Evolutionary conservation across 768 basidiomycete species (phyloP), one percentile per base, ranked within the genome.

Genomic region (Cyclocybe aegerita): DNA sequence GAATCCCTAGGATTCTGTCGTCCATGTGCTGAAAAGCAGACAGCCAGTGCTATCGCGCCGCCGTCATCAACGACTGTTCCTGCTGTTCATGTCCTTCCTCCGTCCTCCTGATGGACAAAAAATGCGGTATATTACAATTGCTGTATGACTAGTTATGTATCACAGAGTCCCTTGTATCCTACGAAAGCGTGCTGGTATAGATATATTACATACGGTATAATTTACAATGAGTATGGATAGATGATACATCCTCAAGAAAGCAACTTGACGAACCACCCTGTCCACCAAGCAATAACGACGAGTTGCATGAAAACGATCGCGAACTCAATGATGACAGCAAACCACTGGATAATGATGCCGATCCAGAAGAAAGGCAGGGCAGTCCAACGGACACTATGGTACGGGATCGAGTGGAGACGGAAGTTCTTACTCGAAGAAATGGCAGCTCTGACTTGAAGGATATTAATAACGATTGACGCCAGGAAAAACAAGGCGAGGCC

Each of bases 271-370:
- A 72, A 73, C 88, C 89, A 91, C 17, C 86, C 87, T 48, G 79
- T 60, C 89, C 89, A 91, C 88, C 89, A 91, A 7, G 74, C 59
- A 37, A 83, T 68, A 15, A 86, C 78, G 4, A 76, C 81, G 36
- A 82, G 38, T 62, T 89, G 77, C 50, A 82, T 70, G 11, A 82
- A 52, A 9, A 90, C 75, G 50, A 89, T 67, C 32, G 68, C 74
- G 52, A 73, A 63, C 61, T 90, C 87, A 23, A 81, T 63, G n/a
- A 79, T 41, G 39, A 87, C 81, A 4, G 84, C 83, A 56, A 76
- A 65, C 84, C 86, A 88, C 59, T 85, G 83, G 15, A 88, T 79
- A 9, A 87, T 35, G 11, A 87, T 81, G 7, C 72, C 69, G n/a
- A 82, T 62, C 77, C 76, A 82, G 60, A 85, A 87, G 57, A 84